Conservation (phyloP, 2,329 filamentous ascomycete genomes). For the Diaporthe sp. region DNA sequence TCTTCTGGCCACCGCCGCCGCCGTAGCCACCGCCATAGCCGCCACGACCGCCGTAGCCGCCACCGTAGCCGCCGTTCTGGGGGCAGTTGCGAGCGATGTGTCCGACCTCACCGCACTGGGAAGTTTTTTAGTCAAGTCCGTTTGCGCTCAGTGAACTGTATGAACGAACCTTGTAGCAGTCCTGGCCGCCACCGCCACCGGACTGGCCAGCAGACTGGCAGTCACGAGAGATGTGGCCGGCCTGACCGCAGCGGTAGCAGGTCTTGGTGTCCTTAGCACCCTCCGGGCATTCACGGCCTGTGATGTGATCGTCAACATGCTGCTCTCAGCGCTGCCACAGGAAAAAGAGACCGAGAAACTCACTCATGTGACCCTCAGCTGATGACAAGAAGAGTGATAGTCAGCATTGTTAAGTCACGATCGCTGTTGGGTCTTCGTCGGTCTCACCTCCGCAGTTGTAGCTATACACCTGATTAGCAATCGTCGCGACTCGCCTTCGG, state of each 20-base stretch:
- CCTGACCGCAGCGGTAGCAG: slow-evolving; percentile 83
- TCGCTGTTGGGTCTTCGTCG: not conserved
- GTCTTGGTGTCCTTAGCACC: slow-evolving; percentile 88
- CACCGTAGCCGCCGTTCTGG: slow-evolving; percentile 69
- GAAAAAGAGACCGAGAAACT: not conserved
- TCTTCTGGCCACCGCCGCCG: slow-evolving; percentile 71
- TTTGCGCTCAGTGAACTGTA: not conserved
- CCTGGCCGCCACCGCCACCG: slow-evolving; percentile 62
- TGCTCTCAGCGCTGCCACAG: not conserved
- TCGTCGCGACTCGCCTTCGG: not conserved
- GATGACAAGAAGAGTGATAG: not conserved
- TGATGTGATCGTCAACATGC: not conserved
- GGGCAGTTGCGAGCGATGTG: slow-evolving; percentile 96
- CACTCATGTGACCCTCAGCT: slow-evolving; percentile 42
- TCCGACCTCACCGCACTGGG: slow-evolving; percentile 88
- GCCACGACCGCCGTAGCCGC: slow-evolving; percentile 59
- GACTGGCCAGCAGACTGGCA: slow-evolving; percentile 67
- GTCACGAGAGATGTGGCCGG: slow-evolving; percentile 93
- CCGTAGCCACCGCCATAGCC: slow-evolving; percentile 61
- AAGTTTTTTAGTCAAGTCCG: slow-evolving; percentile 35
- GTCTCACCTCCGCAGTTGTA: slow-evolving; percentile 51
- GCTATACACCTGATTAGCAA: slow-evolving; percentile 40
- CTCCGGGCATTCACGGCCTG: slow-evolving; percentile 90
- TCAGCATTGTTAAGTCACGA: not conserved
- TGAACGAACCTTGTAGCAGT: slow-evolving; percentile 85